Base-by-base conservation (phyloP, 768 basidiomycete species). In the Termitomyces titanicus region DNA sequence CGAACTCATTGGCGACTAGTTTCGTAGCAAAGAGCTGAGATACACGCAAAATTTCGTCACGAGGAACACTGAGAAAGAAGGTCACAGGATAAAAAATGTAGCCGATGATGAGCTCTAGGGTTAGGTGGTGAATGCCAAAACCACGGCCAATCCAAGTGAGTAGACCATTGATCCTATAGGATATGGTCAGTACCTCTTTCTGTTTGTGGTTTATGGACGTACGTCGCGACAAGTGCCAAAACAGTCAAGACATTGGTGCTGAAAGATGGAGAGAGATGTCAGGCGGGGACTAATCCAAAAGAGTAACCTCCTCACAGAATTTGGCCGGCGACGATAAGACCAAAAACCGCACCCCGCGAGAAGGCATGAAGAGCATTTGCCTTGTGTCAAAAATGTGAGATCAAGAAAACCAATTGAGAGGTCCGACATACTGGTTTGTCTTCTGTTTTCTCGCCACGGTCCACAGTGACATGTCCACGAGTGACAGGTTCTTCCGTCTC, bases 301-400 rank as follows among this genome's bases (percentile, higher is more conserved):
- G 39, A 8, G 31, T 38, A 18, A 20, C 25, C 29, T 13, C 62
- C 85, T 64, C 67, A 89, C 86, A 93, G 70, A 66, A 94, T 93
- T 66, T 94, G 88, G 18, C 91, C 92, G 9, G 92, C 93, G 48
- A 95, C 89, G 56, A 89, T 74, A 39, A 94, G 70, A 70, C 94
- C 93, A 61, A 95, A 93, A 35, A 85, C 69, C 13, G 92, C 93
- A 56, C 93, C 93, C 63, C 86, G 77, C 53, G 86, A 86, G 72
- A 95, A 96, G 6, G 94, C 94, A 62, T 96, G 93, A 17, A 96
- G 80, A 18, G 84, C 88, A 65, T 96, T 96, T 46, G 81, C 83
- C 78, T 79, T 50, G 27, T 27, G 31, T 47, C 22, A 1, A 24
- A 34, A 17, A 49, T 17, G n/a, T 47, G 31, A 50, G 42, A 15